Evolutionary conservation across 129 eudicot species (phyloP), one percentile per base, ranked within the genome.

Genomic region (Artemisia annua): DNA sequence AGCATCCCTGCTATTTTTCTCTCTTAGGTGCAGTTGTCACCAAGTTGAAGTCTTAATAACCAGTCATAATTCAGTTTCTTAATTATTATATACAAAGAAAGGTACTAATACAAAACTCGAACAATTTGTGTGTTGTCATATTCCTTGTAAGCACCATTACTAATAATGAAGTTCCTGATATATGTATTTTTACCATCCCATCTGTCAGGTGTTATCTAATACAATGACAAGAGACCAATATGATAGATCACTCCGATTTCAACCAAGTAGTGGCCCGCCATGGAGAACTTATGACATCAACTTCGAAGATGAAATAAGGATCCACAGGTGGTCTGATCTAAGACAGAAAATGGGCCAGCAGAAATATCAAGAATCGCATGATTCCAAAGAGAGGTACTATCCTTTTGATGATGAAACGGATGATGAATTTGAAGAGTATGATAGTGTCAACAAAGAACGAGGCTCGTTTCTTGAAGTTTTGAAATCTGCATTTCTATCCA

Each of bases 281-380:
- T 67, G 75, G 74, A 81, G 83, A 4, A 79, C 78, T 39, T 78
- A 78, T 52, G 71, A 81, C 78, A 53, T 63, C 30, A 85, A 85
- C 60, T 71, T 69, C 55, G 95, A 82, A 65, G 83, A 87, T 30
- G 87, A 77, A 60, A 18, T 83, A 63, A 89, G 84, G 65, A n/a
- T 70, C 28, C 80, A 92, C 71, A 84, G 77, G 70, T 92, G 96
- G 97, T 81, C 88, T 66, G 82, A 89, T 73, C 48, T 81, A 11
- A 87, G 87, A 71, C 89, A 79, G 30, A 83, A 70, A 84, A 80
- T 83, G 87, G 85, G 69, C 32, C 60, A 61, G 15, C 86, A 89
- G 54, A 85, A 70, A 64, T 85, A 85, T 64, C 61, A 78, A 69
- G 70, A 79, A 71, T 72, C 65, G 55, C 75, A 69, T 71, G 63